Evolutionary conservation across 2,329 filamentous ascomycete species (phyloP), one percentile per base, ranked within the genome.

Genomic region (Cyclaneusma minus): DNA sequence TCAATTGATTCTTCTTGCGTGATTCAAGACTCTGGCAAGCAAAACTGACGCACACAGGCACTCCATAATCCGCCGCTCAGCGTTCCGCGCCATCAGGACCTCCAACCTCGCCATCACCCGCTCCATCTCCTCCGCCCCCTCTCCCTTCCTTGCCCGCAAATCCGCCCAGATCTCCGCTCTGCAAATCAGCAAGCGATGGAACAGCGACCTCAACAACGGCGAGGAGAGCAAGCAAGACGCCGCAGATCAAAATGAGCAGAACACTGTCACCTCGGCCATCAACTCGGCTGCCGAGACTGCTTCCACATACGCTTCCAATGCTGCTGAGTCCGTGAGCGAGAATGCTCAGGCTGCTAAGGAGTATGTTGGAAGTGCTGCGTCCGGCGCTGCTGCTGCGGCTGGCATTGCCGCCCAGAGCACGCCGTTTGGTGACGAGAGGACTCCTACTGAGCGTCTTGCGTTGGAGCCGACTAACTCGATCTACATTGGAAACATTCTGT

Each of bases 401-500:
- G 28, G 25, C 18, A 16, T 22, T 16, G 24, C 24, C 4, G 7
- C 7, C 15, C 14, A 16, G 14, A 25, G 16, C 13, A 14, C 7
- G 22, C 9, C 24, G 15, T 19, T 21, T 13, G 16, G 22, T 25
- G 16, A n/a, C 5, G 14, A 14, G 2, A 16, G 14, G 15, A 10
- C n/a, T n/a, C n/a, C n/a, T n/a, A n/a, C 17, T 20, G 13, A 17
- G 3, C 17, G 24, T 16, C 9, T 17, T 12, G 18, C 24, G 19
- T 11, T 16, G 13, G 23, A 37, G n/a, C 52, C 52, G 11, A 55
- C 53, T 25, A 50, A 51, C 34, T 63, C 58, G 4, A 39, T 81
- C 30, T 82, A 77, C 41, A 45, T 80, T 35, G 75, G 73, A 22
- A 82, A 82, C 45, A 48, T 82, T 18, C 72, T 72, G 48, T 81